Evolutionary conservation across 2,329 filamentous ascomycete genomes (phyloP).

Genomic region (Aspergillus thermomutatus): DNA sequence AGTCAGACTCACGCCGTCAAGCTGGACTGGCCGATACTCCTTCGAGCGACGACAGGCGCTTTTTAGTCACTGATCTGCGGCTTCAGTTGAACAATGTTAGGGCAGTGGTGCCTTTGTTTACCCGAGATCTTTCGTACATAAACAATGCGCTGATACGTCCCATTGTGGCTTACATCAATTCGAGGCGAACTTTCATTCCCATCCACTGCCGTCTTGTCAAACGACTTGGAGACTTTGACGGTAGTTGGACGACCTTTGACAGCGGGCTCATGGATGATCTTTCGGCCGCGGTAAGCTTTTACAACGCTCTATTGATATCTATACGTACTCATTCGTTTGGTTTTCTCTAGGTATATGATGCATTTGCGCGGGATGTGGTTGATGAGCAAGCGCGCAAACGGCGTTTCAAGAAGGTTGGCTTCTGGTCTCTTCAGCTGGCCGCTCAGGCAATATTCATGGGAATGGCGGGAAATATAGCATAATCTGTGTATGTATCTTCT

Average conservation of each 20-base stretch:
- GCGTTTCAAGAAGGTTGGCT: constrained; percentile 89
- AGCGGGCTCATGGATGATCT: constrained; percentile 91
- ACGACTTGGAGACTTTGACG: constrained; percentile 82
- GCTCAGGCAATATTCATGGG: constrained; percentile 94
- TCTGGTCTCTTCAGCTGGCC: constrained; percentile 91
- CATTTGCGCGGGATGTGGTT: constrained; percentile 86
- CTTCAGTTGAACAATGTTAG: constrained; percentile 93
- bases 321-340: constrained; percentile 8
- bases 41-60: constrained; percentile 59
- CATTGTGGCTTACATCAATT: constrained; percentile 98
- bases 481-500: constrained; percentile 20
- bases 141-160: constrained; percentile 93
- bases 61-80: constrained; percentile 90
- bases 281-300: constrained; percentile 66
- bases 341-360: constrained; percentile 68
- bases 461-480: constrained; percentile 76
- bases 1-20: constrained; percentile 14
- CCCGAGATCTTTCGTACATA: constrained; percentile 85
- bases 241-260: constrained; percentile 91
- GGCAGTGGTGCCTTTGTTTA: constrained; percentile 89
- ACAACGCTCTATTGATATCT: background rate
- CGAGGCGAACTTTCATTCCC: constrained; percentile 89
- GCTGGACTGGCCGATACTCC: constrained; percentile 25
- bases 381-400: constrained; percentile 82
- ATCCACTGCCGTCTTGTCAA: constrained; percentile 95